phyloP scores from a whole-genome alignment of 2,329 filamentous ascomycete genomes.

The Fusarium nygamai region DNA sequence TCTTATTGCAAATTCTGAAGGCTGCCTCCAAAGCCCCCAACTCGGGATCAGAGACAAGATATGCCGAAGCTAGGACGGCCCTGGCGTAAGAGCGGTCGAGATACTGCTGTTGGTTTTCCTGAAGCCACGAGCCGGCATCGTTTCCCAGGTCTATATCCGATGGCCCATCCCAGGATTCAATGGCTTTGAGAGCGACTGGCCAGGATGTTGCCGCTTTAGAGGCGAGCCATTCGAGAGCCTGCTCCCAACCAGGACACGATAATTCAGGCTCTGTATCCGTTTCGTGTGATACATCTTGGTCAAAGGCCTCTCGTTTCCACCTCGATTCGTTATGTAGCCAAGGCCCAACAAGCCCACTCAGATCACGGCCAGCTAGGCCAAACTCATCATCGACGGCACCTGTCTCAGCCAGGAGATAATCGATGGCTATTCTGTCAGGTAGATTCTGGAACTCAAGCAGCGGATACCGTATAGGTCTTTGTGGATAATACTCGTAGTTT shows the following conservation, averaged over 20 bases:
- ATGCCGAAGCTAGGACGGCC: constrained; percentile 73
- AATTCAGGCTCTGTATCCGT: constrained; percentile 42
- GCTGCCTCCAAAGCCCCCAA: constrained; percentile 67
- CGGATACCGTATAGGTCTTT: constrained; percentile 58
- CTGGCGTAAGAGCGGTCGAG: constrained; percentile 74
- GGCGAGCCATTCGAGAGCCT: constrained; percentile 74
- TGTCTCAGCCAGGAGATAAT: constrained; percentile 69
- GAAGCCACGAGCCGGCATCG: constrained; percentile 65
- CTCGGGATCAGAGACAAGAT: constrained; percentile 70
- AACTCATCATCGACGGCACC: constrained; percentile 53
- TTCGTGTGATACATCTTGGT: constrained; percentile 32
- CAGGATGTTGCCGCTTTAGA: constrained; percentile 68
- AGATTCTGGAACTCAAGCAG: constrained; percentile 72
- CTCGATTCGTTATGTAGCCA: constrained; percentile 76
- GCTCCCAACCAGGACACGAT: constrained; percentile 72
- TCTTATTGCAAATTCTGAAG: constrained; percentile 68
- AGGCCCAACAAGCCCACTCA: constrained; percentile 75
- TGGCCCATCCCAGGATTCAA: constrained; percentile 80
- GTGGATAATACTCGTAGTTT: constrained; percentile 75
- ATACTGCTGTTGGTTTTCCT: constrained; percentile 67
- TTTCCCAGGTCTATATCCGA: constrained; percentile 74
- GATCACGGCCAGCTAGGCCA: constrained; percentile 66
- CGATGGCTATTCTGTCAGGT: constrained; percentile 66
- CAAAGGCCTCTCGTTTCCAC: constrained; percentile 53
- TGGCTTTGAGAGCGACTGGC: constrained; percentile 67